These are phyloP conservation scores for Fistulinella cinereoalba DNA, from an alignment of 1,284 basidiomycete genomes.

Conservation along the genomic window DNA sequence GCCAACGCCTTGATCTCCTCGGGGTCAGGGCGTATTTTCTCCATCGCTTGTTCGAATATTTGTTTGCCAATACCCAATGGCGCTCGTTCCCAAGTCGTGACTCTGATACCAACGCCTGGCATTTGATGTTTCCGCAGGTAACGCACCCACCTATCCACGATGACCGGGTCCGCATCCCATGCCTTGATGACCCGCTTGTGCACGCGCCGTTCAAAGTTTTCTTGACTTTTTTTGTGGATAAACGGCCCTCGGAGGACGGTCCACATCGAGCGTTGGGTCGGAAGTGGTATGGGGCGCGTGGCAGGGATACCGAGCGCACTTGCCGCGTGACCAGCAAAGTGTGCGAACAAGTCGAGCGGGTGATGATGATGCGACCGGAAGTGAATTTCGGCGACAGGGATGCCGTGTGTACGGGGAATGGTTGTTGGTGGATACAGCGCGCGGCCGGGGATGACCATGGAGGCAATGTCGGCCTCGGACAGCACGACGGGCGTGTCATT, in stretches of 20 bases:
- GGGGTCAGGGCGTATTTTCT: slow-evolving; percentile 26
- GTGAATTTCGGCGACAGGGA: slow-evolving; percentile 84
- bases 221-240: slow-evolving; percentile 92
- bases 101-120: slow-evolving; percentile 85
- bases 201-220: slow-evolving; percentile 89
- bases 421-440: slow-evolving; percentile 49
- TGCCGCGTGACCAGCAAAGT: slow-evolving; percentile 85
- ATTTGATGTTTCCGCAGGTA: slow-evolving; percentile 80
- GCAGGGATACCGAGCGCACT: slow-evolving; percentile 81
- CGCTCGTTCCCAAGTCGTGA: slow-evolving; percentile 74
- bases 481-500: slow-evolving; percentile 17
- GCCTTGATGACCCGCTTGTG: slow-evolving; percentile 88
- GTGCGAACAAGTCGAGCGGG: slow-evolving; percentile 76
- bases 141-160: slow-evolving; percentile 79
- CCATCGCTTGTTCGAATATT: slow-evolving; percentile 40
- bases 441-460: slow-evolving; percentile 59
- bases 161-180: slow-evolving; percentile 81
- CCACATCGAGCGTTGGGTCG: slow-evolving; percentile 78
- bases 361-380: slow-evolving; percentile 74
- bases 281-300: slow-evolving; percentile 67
- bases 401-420: slow-evolving; percentile 62
- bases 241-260: slow-evolving; percentile 89
- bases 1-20: slow-evolving; percentile 40
- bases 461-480: slow-evolving; percentile 47
- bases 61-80: slow-evolving; percentile 62